Conservation (phyloP, 441 rosid genomes). For the Hura crepitans region DNA sequence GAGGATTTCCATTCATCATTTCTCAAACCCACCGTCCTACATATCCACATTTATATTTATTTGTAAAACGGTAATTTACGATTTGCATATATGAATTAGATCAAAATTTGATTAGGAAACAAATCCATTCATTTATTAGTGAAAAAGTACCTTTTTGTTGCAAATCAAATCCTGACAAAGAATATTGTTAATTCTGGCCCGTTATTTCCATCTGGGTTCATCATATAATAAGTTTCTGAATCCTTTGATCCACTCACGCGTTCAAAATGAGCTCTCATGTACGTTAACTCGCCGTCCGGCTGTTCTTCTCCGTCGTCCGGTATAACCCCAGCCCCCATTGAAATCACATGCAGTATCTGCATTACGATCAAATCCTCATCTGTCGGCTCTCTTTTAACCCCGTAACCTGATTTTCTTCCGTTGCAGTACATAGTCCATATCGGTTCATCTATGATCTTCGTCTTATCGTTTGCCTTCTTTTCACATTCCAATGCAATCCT, state of each 20-base stretch:
- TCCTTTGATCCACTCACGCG: slow-evolving; percentile 75
- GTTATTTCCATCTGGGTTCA: slow-evolving; percentile 64
- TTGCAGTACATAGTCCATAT: slow-evolving; percentile 74
- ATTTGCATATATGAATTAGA: too few relatives aligned
- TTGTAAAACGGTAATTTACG: too few relatives aligned
- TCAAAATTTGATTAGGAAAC: too few relatives aligned
- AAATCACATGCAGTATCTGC: slow-evolving; percentile 66
- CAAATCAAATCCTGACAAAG: slow-evolving; percentile 43
- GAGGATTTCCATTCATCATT: too few relatives aligned
- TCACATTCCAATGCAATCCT: slow-evolving; percentile 79
- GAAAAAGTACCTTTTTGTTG: background rate
- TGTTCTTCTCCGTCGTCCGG: slow-evolving; percentile 39
- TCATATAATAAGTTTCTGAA: slow-evolving; percentile 82
- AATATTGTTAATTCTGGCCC: slow-evolving; percentile 68
- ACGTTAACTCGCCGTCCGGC: slow-evolving; percentile 64
- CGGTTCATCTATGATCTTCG: slow-evolving; percentile 57
- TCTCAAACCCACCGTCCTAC: too few relatives aligned
- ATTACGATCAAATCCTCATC: slow-evolving; percentile 67
- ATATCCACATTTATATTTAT: too few relatives aligned
- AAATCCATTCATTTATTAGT: too few relatives aligned
- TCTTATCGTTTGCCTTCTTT: slow-evolving; percentile 56
- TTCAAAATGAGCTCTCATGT: slow-evolving; percentile 79
- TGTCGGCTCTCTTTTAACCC: slow-evolving; percentile 62
- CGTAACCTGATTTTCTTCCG: slow-evolving; percentile 71
- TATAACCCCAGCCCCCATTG: slow-evolving; percentile 80